Evolutionary conservation across 2,329 filamentous ascomycete species (phyloP).

Genomic region (Daldinia sp.): DNA sequence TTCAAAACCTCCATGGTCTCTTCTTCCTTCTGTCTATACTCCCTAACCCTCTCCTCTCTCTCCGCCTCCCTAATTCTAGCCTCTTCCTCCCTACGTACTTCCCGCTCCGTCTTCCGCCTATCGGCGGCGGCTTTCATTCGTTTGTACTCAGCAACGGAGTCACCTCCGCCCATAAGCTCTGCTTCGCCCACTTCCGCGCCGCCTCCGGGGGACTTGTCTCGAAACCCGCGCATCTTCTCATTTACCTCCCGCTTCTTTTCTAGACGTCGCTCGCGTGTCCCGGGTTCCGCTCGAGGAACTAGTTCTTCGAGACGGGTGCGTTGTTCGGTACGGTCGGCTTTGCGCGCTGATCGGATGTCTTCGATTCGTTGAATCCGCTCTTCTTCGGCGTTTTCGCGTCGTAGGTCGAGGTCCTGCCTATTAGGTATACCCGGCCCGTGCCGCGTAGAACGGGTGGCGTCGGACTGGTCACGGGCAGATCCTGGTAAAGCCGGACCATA

Average conservation of each 20-base stretch:
- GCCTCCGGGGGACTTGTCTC: slow-evolving; percentile 69
- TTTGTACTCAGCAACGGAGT: slow-evolving; percentile 66
- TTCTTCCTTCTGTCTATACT: slow-evolving; percentile 79
- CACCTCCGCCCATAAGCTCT: slow-evolving; percentile 78
- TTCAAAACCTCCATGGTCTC: slow-evolving; percentile 83
- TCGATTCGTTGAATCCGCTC: slow-evolving; percentile 57
- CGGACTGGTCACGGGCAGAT: slow-evolving; percentile 28
- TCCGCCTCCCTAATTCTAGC: slow-evolving; percentile 78
- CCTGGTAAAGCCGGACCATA: slow-evolving; percentile 57
- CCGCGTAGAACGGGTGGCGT: slow-evolving; percentile 37
- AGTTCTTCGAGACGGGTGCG: slow-evolving; percentile 82
- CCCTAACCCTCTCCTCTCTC: slow-evolving; percentile 76
- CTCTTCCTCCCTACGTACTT: slow-evolving; percentile 83
- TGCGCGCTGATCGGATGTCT: slow-evolving; percentile 68
- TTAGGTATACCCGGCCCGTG: slow-evolving; percentile 72
- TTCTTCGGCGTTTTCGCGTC: slow-evolving; percentile 58
- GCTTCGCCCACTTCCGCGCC: slow-evolving; percentile 67
- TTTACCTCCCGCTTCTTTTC: slow-evolving; percentile 83
- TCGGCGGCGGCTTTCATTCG: slow-evolving; percentile 70
- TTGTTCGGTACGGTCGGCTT: slow-evolving; percentile 70
- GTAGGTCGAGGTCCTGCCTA: slow-evolving; percentile 75
- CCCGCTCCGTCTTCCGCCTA: slow-evolving; percentile 82
- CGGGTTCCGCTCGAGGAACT: slow-evolving; percentile 81
- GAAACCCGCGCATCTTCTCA: slow-evolving; percentile 76
- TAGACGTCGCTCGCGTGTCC: slow-evolving; percentile 81